Evolutionary conservation across 257 asterid genomes (phyloP).

Genomic region (Solanum sejunctum): DNA sequence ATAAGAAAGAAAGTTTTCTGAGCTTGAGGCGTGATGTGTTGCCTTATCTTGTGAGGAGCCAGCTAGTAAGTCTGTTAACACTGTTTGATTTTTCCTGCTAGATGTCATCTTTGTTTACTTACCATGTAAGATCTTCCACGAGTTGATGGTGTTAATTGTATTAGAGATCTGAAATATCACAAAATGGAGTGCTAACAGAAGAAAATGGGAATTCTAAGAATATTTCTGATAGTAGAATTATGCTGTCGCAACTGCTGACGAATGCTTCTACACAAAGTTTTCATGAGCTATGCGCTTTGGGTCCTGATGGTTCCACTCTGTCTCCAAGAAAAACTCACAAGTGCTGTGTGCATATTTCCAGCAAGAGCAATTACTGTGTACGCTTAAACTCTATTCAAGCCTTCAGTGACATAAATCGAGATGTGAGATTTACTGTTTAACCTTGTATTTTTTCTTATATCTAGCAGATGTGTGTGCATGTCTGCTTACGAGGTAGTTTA

Average conservation of each 20-base stretch:
- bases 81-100: neutral
- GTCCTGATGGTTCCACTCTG: slow-evolving; percentile 43
- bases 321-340: slow-evolving; percentile 53
- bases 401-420: slow-evolving; percentile 81
- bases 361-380: slow-evolving; percentile 81
- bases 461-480: neutral
- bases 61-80: slow-evolving; percentile 58
- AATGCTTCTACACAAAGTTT: slow-evolving; percentile 85
- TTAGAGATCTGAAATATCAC: slow-evolving; percentile 68
- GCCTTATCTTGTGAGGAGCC: slow-evolving; percentile 91
- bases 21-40: slow-evolving; percentile 84
- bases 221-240: slow-evolving; percentile 42
- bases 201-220: slow-evolving; percentile 61
- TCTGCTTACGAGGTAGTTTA: neutral
- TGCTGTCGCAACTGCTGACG: slow-evolving; percentile 73
- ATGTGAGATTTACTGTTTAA: slow-evolving; percentile 36
- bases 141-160: slow-evolving; percentile 2
- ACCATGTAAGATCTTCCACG: neutral
- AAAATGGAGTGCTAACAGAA: slow-evolving; percentile 61
- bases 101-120: neutral
- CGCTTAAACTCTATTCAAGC: slow-evolving; percentile 84
- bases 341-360: slow-evolving; percentile 85
- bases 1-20: slow-evolving; percentile 60
- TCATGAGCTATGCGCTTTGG: slow-evolving; percentile 62
- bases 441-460: neutral